Base-by-base conservation (phyloP, 1,139 yeast genomes). In the Protomyces inundatus region DNA sequence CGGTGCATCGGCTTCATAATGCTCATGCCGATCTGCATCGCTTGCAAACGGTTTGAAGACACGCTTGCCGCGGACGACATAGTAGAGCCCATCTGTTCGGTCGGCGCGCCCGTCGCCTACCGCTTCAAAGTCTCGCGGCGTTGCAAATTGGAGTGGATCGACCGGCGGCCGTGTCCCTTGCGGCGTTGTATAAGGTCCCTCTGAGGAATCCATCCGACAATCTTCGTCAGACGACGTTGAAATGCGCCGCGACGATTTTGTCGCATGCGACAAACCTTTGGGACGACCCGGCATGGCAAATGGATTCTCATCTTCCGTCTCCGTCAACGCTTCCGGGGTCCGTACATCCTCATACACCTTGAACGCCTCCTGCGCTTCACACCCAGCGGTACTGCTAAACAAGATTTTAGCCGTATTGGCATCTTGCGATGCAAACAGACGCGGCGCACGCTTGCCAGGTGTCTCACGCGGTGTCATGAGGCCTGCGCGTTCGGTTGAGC, bases 401-500 rank as follows among this genome's bases (percentile, higher is more conserved):
- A 58, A 56, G 16, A 58, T 55, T 23, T 58, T 58, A 35, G 56
- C 62, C n/a, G 56, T 35, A 10, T 40, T 39, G 16, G 16, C 56
- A 16, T 42, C 48, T 14, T 42, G 32, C 12, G 48, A 10, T 4
- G 14, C 42, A 9, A 9, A 4, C 5, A 33, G 23, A 4, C 48
- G 35, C 35, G 52, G 56, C n/a, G 45, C 39, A 33, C 46, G 33
- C n/a, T 14, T 39, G 23, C 33, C 23, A 30, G 62, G 62, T 6
- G 62, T 58, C 14, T 58, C 62, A 5, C 56, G 34, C 16, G 62
- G 62, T 12, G 62, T 58, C 56, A 58, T 58, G 42, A 58, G 46
- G 52, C 62, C 62, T 14, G 62, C 62, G 16, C 54, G 62, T 14
- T 52, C 62, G 9, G 39, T 32, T 7, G 33, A 51, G 54, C 62